Evolutionary conservation across 75 land plant genomes (phyloP).

Genomic region (Gnetum montanum): DNA sequence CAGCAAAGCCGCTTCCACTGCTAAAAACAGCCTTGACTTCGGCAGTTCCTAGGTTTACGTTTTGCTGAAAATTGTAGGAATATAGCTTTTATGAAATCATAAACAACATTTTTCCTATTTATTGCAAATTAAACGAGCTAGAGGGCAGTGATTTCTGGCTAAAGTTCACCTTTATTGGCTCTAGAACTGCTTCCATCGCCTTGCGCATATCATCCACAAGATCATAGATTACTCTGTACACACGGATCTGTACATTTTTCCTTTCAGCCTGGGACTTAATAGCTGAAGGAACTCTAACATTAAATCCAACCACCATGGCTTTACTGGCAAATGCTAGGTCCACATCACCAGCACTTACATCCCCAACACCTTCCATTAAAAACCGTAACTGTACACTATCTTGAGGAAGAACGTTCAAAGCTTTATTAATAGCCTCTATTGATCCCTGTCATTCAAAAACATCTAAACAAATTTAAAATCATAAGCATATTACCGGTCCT

Average conservation of each 20-base stretch:
- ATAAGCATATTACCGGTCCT: too few relatives aligned
- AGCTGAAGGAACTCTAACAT: slow-evolving; percentile 67
- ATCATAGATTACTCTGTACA: slow-evolving; percentile 89
- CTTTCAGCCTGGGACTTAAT: slow-evolving; percentile 69
- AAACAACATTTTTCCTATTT: background rate
- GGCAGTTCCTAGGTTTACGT: slow-evolving; percentile 81
- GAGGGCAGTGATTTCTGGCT: background rate
- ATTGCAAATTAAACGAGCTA: background rate
- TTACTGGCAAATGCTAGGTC: slow-evolving; percentile 85
- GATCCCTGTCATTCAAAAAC: slow-evolving; percentile 51
- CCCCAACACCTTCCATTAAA: slow-evolving; percentile 86
- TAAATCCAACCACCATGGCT: slow-evolving; percentile 87
- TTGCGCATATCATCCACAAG: slow-evolving; percentile 90
- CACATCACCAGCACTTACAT: slow-evolving; percentile 80
- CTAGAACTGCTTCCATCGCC: slow-evolving; percentile 96
- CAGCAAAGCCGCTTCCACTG: slow-evolving; percentile 92
- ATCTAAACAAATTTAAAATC: too few relatives aligned
- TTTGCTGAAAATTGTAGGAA: slow-evolving; percentile 48
- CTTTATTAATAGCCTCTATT: slow-evolving; percentile 91
- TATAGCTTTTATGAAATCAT: background rate
- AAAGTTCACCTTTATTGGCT: slow-evolving; percentile 59
- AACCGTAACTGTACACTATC: slow-evolving; percentile 78
- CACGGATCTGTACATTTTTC: slow-evolving; percentile 79
- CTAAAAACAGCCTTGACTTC: slow-evolving; percentile 87
- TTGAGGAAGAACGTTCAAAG: slow-evolving; percentile 81